A percentile compares a stretch with the other conserved stretches of the same genome.
Evolutionary conservation across 768 basidiomycete genomes (phyloP).

Genomic region (Boletus rubropictus): DNA sequence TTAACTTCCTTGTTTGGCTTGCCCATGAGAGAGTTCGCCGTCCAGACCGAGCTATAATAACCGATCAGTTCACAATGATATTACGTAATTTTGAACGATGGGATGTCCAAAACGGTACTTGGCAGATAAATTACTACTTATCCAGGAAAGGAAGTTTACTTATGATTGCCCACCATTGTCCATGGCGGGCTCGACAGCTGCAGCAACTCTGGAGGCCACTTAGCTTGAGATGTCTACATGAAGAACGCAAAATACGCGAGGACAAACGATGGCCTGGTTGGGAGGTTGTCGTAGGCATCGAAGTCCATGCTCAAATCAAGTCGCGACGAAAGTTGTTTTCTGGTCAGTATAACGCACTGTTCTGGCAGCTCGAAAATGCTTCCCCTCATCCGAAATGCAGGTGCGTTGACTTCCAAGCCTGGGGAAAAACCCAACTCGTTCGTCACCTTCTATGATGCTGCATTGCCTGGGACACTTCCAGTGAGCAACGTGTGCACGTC

Average conservation of each 20-base stretch:
- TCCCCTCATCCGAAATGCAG: slow-evolving; percentile 22
- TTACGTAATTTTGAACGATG: too few relatives aligned
- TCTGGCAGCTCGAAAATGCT: too few relatives aligned
- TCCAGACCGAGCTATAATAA: too few relatives aligned
- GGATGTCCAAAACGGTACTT: neutral
- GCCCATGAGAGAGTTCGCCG: too few relatives aligned
- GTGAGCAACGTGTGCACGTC: slow-evolving; percentile 39
- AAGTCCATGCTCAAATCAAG: slow-evolving; percentile 93
- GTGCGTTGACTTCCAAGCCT: slow-evolving; percentile 36
- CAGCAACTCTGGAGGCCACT: slow-evolving; percentile 14
- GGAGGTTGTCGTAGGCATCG: slow-evolving; percentile 88
- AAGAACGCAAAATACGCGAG: slow-evolving; percentile 4
- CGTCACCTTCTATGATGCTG: slow-evolving; percentile 78
- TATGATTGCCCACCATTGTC: slow-evolving; percentile 20
- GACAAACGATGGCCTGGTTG: slow-evolving; percentile 71
- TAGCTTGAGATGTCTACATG: neutral
- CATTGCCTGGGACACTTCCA: slow-evolving; percentile 89
- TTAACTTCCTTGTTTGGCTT: too few relatives aligned
- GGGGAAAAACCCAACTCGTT: slow-evolving; percentile 63
- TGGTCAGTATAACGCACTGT: slow-evolving; percentile 31
- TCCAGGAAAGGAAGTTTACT: slow-evolving; percentile 14
- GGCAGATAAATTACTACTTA: neutral
- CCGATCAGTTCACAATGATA: neutral
- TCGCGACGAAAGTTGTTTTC: slow-evolving; percentile 88
- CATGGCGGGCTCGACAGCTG: slow-evolving; percentile 10